Conservation (phyloP, 495 filamentous ascomycete genomes). For the Penicillium cosmopolitanum region DNA sequence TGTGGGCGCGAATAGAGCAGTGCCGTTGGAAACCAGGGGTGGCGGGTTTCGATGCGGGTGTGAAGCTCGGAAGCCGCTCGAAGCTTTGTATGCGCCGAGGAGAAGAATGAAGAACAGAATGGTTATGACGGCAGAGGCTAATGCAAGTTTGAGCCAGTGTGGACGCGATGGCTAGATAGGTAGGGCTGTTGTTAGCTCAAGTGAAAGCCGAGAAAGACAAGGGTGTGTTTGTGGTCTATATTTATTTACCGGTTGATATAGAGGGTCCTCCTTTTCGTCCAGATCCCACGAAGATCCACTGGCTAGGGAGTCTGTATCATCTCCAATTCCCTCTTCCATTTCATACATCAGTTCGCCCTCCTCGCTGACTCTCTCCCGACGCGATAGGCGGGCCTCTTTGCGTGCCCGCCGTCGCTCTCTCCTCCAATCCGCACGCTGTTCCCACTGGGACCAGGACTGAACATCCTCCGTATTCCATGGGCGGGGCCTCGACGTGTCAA, state of each 20-base stretch:
- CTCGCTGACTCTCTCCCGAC: slow-evolving; percentile 53
- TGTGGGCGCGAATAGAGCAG: slow-evolving; percentile 82
- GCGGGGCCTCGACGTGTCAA: slow-evolving; percentile 58
- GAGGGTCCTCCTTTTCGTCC: slow-evolving; percentile 40
- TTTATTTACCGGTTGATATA: slow-evolving; percentile 34
- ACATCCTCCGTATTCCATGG: slow-evolving; percentile 54
- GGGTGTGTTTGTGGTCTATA: neutral
- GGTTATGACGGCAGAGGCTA: slow-evolving; percentile 43
- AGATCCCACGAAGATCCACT: slow-evolving; percentile 49
- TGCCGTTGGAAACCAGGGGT: slow-evolving; percentile 60
- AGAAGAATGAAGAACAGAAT: slow-evolving; percentile 57
- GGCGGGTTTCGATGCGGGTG: slow-evolving; percentile 18
- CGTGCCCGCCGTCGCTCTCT: slow-evolving; percentile 49
- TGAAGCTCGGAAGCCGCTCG: slow-evolving; percentile 36
- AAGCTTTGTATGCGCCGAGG: slow-evolving; percentile 58
- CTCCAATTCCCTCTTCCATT: slow-evolving; percentile 80
- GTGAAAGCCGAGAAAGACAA: neutral
- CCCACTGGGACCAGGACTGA: slow-evolving; percentile 42
- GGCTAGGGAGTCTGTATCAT: slow-evolving; percentile 56
- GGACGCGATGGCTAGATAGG: slow-evolving; percentile 20
- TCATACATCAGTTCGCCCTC: slow-evolving; percentile 83
- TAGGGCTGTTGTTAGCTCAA: slow-evolving; percentile 16
- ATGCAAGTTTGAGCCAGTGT: slow-evolving; percentile 37
- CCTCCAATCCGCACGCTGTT: slow-evolving; percentile 59
- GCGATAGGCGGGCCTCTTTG: slow-evolving; percentile 49